Evolutionary conservation across 2,329 filamentous ascomycete genomes (phyloP), one percentile per base, ranked within the genome.

Genomic region (Dichotomopilus funicola): DNA sequence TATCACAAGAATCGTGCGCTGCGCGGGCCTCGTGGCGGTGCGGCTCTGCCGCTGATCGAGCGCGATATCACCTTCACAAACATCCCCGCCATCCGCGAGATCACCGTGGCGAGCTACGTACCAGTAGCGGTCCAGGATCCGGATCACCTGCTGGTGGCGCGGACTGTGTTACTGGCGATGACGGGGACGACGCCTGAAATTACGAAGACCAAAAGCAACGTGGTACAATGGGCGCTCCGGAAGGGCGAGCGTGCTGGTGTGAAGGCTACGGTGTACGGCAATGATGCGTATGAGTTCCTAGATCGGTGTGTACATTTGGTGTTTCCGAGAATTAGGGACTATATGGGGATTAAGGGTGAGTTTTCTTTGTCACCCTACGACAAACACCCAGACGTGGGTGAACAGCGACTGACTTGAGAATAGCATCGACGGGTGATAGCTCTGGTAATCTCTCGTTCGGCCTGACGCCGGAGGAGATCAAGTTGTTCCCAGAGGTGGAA

Each of bases 291-390:
- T 60, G 87, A 96, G 70, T 96, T 99, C 70, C 69, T 99, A 45
- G 88, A 92, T 66, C 96, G 96, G 75, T 77, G 91, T 63, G 78
- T 97, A 54, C 90, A 95, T 68, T 77, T 97, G 7, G 91, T 99
- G 5, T 79, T 97, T 68, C 94, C 94, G 41, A 88, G 86, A 67
- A 95, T 99, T 73, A 99, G 97, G 78, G 94, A 99, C 64, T 99
- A 90, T 88, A 83, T 82, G 54, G 94, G 94, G 19, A 66, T 83
- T 49, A 54, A 68, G 73, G 62, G 78, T 72, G 57, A 70, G 66
- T 57, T 13, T 13, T 13, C 13, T 6, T 19, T 31, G 3, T n/a
- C n/a, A n/a, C n/a, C n/a, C 6, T 19, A 1, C 8, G 6, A 31
- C 34, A 27, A 38, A 19, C 6, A 5, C 33, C 13, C 5, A 3